Conservation (phyloP, 2,329 filamentous ascomycete genomes). For the Xylariaceae sp. region DNA sequence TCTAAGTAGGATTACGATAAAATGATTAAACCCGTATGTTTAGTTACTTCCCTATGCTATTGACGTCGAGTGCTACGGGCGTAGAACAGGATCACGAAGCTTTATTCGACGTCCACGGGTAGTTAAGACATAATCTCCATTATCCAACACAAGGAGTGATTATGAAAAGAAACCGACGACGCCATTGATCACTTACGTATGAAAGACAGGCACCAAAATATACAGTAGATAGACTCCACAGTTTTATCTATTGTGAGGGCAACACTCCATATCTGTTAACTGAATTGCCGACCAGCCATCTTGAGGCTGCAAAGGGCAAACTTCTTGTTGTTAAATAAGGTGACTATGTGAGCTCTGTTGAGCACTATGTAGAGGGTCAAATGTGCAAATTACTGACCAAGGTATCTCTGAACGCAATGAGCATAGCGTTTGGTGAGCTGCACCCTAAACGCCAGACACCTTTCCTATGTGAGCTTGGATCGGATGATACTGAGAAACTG, state of each 20-base stretch:
- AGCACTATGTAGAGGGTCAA: background rate
- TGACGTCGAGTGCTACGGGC: no score
- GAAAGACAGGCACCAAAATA: background rate
- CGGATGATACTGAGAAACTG: slow-evolving; percentile 13
- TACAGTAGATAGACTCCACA: no score
- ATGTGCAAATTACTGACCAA: background rate
- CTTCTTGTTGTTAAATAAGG: background rate
- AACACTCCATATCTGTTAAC: background rate
- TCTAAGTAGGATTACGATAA: no score
- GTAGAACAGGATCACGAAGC: no score
- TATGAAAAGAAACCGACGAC: no score
- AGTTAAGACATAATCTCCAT: no score
- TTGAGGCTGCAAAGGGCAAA: background rate
- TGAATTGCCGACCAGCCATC: background rate
- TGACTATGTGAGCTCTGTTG: slow-evolving; percentile 1
- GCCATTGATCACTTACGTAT: no score
- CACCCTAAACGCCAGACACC: slow-evolving; percentile 17
- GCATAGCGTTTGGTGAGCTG: slow-evolving; percentile 5
- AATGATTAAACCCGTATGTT: background rate
- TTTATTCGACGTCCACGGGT: no score
- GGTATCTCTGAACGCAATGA: slow-evolving; percentile 2
- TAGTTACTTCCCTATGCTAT: no score
- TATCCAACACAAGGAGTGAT: no score
- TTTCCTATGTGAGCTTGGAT: background rate
- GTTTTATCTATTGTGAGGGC: background rate